Conservation (phyloP, 495 filamentous ascomycete species). For the Xylaria bambusicola region DNA sequence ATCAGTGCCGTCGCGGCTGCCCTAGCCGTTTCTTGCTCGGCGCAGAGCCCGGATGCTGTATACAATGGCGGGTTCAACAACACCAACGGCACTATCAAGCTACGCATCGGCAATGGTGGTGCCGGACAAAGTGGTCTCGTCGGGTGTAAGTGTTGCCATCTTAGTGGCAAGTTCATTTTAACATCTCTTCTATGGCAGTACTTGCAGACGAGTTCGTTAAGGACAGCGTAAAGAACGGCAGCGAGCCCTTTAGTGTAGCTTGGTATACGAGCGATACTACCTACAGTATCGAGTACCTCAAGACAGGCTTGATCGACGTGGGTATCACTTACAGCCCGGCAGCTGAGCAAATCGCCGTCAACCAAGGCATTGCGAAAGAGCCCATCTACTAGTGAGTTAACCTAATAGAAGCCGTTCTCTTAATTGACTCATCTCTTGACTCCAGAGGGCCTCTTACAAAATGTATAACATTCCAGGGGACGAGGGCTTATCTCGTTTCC, state of each 20-base stretch:
- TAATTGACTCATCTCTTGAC: no score
- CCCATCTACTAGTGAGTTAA: conserved; percentile 31
- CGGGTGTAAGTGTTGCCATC: conserved; percentile 22
- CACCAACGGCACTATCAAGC: conserved; percentile 21
- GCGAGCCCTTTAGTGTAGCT: conserved; percentile 36
- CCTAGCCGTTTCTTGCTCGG: conserved; percentile 1
- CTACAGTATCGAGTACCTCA: conserved; percentile 43
- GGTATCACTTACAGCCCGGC: conserved; percentile 45
- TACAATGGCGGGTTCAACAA: conserved; percentile 30
- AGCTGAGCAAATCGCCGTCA: conserved; percentile 44
- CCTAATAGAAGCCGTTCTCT: no score
- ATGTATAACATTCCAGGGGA: no score
- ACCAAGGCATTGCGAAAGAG: conserved; percentile 31
- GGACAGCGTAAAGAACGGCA: conserved; percentile 30
- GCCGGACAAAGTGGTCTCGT: conserved; percentile 44
- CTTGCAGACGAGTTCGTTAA: conserved; percentile 44
- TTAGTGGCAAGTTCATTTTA: neutral
- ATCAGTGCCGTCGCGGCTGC: conserved; percentile 1
- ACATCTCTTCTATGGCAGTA: conserved; percentile 20
- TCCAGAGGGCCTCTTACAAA: no score
- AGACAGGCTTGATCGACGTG: conserved; percentile 36
- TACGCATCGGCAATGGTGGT: conserved; percentile 43
- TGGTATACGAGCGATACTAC: conserved; percentile 49
- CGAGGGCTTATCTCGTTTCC: no score
- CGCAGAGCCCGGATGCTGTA: conserved; percentile 24